Conservation (phyloP, 805 yeast species). For the Metschnikowia shivogae region DNA sequence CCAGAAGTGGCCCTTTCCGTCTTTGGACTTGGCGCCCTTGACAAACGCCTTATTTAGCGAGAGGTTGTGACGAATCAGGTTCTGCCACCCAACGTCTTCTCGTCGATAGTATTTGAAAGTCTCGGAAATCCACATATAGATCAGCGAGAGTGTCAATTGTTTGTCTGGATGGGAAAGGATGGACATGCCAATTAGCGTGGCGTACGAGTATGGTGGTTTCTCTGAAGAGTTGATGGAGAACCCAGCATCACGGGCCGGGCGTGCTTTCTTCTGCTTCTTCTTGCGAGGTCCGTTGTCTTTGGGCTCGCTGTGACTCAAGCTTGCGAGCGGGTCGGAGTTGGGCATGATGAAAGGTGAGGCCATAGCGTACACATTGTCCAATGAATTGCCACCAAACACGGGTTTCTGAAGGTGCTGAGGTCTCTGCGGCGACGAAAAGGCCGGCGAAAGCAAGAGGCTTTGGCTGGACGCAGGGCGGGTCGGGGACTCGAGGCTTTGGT, state of each 20-base stretch:
- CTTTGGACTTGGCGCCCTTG: slow-evolving; percentile 86
- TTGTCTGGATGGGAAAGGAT: slow-evolving; percentile 69
- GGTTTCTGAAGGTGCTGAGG: slow-evolving; percentile 13
- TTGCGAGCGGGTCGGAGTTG: slow-evolving; percentile 5
- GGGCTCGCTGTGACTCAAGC: neutral
- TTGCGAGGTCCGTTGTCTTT: slow-evolving; percentile 8
- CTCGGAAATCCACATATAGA: slow-evolving; percentile 86
- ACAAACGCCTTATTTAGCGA: slow-evolving; percentile 90
- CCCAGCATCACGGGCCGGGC: slow-evolving; percentile 28
- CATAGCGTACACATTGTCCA: slow-evolving; percentile 6
- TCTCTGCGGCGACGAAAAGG: slow-evolving; percentile 50
- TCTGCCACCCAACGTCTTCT: slow-evolving; percentile 95
- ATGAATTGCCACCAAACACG: slow-evolving; percentile 6
- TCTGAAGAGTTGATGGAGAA: slow-evolving; percentile 49
- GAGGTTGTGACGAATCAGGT: slow-evolving; percentile 90
- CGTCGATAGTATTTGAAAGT: slow-evolving; percentile 79
- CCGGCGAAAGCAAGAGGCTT: slow-evolving; percentile 34
- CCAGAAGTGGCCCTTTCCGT: slow-evolving; percentile 94
- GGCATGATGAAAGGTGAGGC: slow-evolving; percentile 10
- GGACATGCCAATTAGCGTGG: slow-evolving; percentile 90
- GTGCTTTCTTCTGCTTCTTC: slow-evolving; percentile 27
- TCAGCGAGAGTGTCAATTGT: slow-evolving; percentile 51
- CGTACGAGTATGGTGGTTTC: slow-evolving; percentile 94
- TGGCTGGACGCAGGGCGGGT: slow-evolving; percentile 8
- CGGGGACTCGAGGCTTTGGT: slow-evolving; percentile 20